Base-by-base conservation (phyloP, 2,329 filamentous ascomycete genomes). In the Colletotrichum horii region DNA sequence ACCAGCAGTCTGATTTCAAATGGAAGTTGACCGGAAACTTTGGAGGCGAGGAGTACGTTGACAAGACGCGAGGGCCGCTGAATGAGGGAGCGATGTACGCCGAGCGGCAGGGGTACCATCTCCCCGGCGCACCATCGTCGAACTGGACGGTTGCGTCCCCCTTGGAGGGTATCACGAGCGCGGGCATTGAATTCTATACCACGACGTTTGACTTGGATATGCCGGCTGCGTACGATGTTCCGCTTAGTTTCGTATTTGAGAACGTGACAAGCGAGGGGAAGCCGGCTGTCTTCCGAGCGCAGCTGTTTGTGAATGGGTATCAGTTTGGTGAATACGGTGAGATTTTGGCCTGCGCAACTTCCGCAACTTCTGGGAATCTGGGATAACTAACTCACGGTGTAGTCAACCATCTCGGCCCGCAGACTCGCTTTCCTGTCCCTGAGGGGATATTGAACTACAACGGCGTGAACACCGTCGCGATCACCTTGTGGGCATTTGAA, bases 281-380 rank as follows among this genome's bases (percentile, higher is more conserved):
- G 24, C 32, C 61, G 14, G 24, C 71, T 1, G 76, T 78, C 12
- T 93, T 92, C 77, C 86, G 93, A 32, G 89, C 85, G 4, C 91
- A 93, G 83, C 81, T 95, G 8, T 95, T 89, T 79, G 89, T 95
- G 66, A 95, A 95, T 79, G 93, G 93, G 3, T 95, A 91, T 84
- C 93, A 94, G 83, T 94, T 91, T 76, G 85, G 85, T 65, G 83
- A 84, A 78, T 84, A 82, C 66, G 22, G 61, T 64, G 12, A 36
- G 34, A 15, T 26, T 16, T 22, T 58, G 24, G 12, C 8, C 3
- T n/a, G 38, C 19, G 9, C 30, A 28, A 38, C 22, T 4, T 11
- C n/a, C 15, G 15, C 19, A 36, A 22, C 15, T 11, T 28, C 2
- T 64, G n/a, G 11, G n/a, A 24, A 22, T 24, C n/a, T 16, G 61